These are phyloP conservation scores for Exophiala calicioides DNA, from an alignment of 2,329 filamentous ascomycete species.

Conservation along the genomic window DNA sequence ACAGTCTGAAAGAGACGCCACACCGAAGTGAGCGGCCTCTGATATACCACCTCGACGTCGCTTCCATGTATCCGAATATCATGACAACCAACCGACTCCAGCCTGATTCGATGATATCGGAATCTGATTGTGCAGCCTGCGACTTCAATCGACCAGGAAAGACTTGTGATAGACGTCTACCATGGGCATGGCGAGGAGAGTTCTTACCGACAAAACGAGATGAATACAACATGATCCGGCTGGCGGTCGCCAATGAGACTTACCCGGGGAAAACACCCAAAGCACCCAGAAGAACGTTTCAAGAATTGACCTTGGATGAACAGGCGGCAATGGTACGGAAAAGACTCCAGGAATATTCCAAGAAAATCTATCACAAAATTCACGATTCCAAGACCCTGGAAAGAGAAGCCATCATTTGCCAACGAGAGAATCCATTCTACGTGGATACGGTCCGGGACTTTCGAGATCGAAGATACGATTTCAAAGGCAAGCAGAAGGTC, in stretches of 20 bases:
- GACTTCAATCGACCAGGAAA: slow-evolving; percentile 98
- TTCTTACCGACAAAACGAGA: slow-evolving; percentile 94
- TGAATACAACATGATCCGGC: slow-evolving; percentile 98
- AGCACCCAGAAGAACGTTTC: slow-evolving; percentile 70
- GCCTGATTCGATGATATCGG: slow-evolving; percentile 97
- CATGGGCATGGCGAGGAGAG: slow-evolving; percentile 98
- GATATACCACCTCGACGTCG: slow-evolving; percentile 97
- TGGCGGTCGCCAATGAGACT: slow-evolving; percentile 85
- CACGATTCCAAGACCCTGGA: slow-evolving; percentile 91
- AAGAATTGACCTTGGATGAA: slow-evolving; percentile 78
- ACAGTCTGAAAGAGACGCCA: slow-evolving; percentile 75
- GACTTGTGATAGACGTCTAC: slow-evolving; percentile 89
- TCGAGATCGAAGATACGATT: slow-evolving; percentile 95
- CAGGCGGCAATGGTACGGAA: slow-evolving; percentile 80
- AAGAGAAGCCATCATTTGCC: slow-evolving; percentile 95
- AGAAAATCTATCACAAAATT: slow-evolving; percentile 99
- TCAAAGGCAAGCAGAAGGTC: slow-evolving; percentile 95
- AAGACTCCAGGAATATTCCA: slow-evolving; percentile 85
- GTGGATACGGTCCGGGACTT: slow-evolving; percentile 95
- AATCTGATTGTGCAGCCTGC: slow-evolving; percentile 93
- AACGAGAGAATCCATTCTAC: slow-evolving; percentile 97
- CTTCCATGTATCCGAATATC: slow-evolving; percentile 99
- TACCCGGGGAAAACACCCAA: slow-evolving; percentile 80
- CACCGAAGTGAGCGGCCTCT: slow-evolving; percentile 82
- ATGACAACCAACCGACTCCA: slow-evolving; percentile 99